Evolutionary conservation across 202 grass and related monocot species (phyloP), one percentile per base, ranked within the genome.

Genomic region (Schoenoplectus triqueter): DNA sequence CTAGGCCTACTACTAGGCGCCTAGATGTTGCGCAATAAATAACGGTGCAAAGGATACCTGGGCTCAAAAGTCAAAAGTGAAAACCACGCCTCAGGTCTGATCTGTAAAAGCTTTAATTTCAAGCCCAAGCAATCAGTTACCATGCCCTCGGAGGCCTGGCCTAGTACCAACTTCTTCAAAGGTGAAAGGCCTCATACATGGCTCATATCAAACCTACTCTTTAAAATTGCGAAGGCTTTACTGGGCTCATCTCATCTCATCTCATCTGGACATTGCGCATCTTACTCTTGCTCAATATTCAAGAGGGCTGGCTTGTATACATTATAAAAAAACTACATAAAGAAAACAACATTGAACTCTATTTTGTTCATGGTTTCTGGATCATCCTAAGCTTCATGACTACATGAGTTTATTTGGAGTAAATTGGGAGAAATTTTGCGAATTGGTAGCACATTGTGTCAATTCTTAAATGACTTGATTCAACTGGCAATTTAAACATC

Each of bases 281-380:
- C 11, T 7, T 55, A 55, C 47, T 49, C 6, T 49, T 49, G 47
- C 47, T 49, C 47, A 49, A 49, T 49, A 49, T 49, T 49, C 47
- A 31, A 31, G 31, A 31, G 31, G 31, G 31, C 31, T 31, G 31
- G 31, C 31, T 31, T 31, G 31, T 31, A 31, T 31, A 31, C 31
- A 31, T 31, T 31, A 31, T 31, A 31, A 31, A 31, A 31, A 31
- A 31, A 31, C 31, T 31, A 31, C 31, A 31, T 31, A 31, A 31
- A 31, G 31, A 31, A 31, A 31, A 31, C 31, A 31, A 31, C 31
- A 31, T 31, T 31, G 31, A 31, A 31, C 31, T 31, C 3, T 21
- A 31, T 10, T 55, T 78, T 78, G 52, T 78, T 17, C 74, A 59
- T 55, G 10, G 49, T 74, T 73, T 73, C 47, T 52, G 47, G 19